Conservation (phyloP, 257 asterid species). For the Mentha longifolia region DNA sequence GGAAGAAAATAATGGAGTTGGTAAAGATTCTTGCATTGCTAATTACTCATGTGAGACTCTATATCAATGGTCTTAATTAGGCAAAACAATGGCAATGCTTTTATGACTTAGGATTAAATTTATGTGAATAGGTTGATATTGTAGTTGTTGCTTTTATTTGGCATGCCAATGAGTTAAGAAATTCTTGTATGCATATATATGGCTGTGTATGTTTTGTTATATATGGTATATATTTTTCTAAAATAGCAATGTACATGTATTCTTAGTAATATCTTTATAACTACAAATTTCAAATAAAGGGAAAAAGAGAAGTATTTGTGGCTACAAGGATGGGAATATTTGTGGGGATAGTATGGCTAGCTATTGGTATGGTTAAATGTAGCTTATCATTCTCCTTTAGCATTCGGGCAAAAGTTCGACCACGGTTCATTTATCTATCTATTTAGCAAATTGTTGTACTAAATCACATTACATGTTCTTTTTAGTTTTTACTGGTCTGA, state of each 20-base stretch:
- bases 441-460: neutral
- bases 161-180: neutral
- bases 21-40: neutral
- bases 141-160: neutral
- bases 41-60: neutral
- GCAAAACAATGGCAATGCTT: neutral
- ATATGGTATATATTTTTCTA: neutral
- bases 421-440: neutral
- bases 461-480: neutral
- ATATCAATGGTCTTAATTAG: neutral
- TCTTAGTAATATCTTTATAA: neutral
- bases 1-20: slow-evolving; percentile 1
- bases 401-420: neutral
- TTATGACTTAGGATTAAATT: slow-evolving; percentile 3
- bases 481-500: neutral
- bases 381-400: neutral
- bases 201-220: neutral
- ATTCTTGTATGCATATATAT: neutral
- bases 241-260: neutral
- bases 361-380: neutral
- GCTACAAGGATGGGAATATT: neutral
- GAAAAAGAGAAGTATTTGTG: neutral
- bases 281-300: neutral
- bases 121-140: neutral
- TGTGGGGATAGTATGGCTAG: slow-evolving; percentile 1